phyloP scores from a whole-genome alignment of 2,329 filamentous ascomycete genomes.

The Trichoderma sp. region DNA sequence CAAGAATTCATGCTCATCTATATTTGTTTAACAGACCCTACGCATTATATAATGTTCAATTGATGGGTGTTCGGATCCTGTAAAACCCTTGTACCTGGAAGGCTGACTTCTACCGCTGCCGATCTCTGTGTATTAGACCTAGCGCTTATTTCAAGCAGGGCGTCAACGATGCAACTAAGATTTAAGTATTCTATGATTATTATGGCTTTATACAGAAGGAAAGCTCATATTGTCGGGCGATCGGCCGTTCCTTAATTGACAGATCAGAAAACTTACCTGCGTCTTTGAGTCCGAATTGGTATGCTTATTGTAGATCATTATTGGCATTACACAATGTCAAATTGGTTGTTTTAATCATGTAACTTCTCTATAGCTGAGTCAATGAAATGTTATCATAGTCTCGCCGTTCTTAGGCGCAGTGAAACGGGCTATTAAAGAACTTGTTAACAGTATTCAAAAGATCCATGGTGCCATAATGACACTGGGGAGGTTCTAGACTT shows the following conservation, averaged over 20 bases:
- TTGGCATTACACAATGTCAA: background rate
- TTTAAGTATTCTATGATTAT: background rate
- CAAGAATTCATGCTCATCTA: background rate
- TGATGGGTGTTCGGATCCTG: background rate
- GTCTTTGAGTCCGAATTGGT: background rate
- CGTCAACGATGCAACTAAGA: background rate
- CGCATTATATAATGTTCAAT: background rate
- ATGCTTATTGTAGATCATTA: background rate
- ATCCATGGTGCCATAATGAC: background rate
- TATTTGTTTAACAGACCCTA: background rate
- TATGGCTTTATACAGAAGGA: background rate
- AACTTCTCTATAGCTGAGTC: accelerated
- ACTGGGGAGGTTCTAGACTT: background rate
- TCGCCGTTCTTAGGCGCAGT: background rate
- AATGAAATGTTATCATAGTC: background rate
- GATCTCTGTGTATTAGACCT: background rate
- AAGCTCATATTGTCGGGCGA: background rate
- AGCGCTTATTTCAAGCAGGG: background rate
- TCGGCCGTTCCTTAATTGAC: background rate
- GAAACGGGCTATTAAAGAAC: background rate
- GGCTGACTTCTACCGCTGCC: background rate
- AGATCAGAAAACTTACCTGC: background rate
- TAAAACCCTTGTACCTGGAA: background rate
- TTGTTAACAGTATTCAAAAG: background rate
- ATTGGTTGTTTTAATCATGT: background rate